Conservation (phyloP, 371 early-diverging fungal genomes). For the Mortierella polycephala region DNA sequence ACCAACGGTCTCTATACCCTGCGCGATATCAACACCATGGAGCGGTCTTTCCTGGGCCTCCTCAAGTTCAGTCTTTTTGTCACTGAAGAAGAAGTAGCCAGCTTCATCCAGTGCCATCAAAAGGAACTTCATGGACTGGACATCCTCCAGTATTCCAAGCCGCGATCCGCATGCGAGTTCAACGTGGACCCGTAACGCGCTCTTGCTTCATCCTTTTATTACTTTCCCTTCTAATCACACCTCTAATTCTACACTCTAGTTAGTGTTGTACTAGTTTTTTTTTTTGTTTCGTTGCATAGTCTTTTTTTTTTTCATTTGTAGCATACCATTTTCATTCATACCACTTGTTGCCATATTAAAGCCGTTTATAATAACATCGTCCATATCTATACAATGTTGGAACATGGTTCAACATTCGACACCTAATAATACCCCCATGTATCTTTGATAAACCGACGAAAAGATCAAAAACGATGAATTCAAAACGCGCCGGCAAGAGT, state of each 20-base stretch:
- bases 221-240: background rate
- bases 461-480: no score
- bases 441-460: no score
- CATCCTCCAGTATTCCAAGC: slow-evolving; percentile 26
- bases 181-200: slow-evolving; percentile 1
- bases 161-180: slow-evolving; percentile 6
- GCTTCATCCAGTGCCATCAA: slow-evolving; percentile 38
- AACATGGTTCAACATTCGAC: no score
- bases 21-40: slow-evolving; percentile 76
- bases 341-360: no score
- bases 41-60: slow-evolving; percentile 72
- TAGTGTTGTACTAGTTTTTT: background rate
- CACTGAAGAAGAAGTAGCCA: slow-evolving; percentile 32
- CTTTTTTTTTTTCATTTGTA: background rate
- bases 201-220: background rate
- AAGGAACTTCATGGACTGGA: slow-evolving; percentile 41
- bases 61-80: slow-evolving; percentile 58
- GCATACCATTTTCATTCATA: background rate
- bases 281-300: background rate
- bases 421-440: no score
- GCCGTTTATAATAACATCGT: no score
- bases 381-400: no score
- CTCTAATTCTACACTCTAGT: background rate
- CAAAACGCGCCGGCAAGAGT: no score
- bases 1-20: slow-evolving; percentile 70